phyloP scores from a whole-genome alignment of 805 yeast genomes.

The Metschnikowia amazonensis region DNA sequence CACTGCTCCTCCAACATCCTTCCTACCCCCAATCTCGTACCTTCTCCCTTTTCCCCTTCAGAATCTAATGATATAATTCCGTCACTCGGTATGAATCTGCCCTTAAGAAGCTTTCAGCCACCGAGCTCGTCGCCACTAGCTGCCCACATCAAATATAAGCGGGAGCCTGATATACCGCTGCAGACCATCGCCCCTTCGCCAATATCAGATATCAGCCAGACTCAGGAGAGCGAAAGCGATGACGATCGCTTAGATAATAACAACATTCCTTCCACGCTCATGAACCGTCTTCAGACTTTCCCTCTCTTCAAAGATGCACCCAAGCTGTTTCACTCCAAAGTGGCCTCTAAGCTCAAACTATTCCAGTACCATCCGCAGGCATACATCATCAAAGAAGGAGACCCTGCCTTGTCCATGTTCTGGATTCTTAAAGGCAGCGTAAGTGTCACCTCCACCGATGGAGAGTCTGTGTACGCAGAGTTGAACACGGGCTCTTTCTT shows the following conservation, averaged over 20 bases:
- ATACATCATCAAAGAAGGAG: constrained; percentile 66
- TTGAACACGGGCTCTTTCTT: constrained; percentile 65
- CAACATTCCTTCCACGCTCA: constrained; percentile 48
- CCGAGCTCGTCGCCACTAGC: constrained; percentile 20
- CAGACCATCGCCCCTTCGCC: constrained; percentile 6
- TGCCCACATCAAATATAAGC: not conserved
- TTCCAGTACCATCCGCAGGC: constrained; percentile 66
- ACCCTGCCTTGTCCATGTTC: constrained; percentile 71
- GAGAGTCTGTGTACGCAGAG: constrained; percentile 71
- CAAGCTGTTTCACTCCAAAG: constrained; percentile 53
- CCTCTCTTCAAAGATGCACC: constrained; percentile 69
- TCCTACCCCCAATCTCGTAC: not conserved
- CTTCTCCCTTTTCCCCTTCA: not conserved
- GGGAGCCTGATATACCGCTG: not conserved
- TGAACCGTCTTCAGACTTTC: constrained; percentile 52
- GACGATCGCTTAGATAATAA: constrained; percentile 12
- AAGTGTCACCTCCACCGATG: constrained; percentile 73
- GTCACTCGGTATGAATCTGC: constrained; percentile 7
- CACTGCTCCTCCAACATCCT: not conserved
- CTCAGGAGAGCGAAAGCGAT: constrained; percentile 8
- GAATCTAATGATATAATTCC: not conserved
- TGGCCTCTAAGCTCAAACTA: constrained; percentile 54
- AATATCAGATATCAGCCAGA: constrained; percentile 1
- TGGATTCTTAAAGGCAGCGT: constrained; percentile 77
- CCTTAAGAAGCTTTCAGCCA: constrained; percentile 16